Evolutionary conservation across 2,329 filamentous ascomycete genomes (phyloP).

Genomic region (Aspergillus hiratsukae): DNA sequence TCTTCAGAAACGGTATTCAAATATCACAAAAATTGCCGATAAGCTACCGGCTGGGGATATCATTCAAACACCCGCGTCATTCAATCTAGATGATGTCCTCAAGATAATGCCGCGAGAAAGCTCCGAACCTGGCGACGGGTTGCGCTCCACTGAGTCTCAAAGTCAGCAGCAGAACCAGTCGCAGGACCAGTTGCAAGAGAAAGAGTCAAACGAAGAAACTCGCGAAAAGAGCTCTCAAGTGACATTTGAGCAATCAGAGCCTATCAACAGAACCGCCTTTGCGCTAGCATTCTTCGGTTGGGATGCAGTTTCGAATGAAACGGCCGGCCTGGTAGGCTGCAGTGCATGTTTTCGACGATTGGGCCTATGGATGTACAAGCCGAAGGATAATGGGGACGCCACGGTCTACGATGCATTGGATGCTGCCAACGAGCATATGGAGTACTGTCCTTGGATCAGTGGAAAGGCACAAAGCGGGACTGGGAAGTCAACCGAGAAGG

Average conservation of each 20-base stretch:
- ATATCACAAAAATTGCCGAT: slow-evolving; percentile 35
- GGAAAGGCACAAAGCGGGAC: slow-evolving; percentile 54
- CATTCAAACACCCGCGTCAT: slow-evolving; percentile 28
- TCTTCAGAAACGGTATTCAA: slow-evolving; percentile 62
- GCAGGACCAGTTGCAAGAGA: neutral
- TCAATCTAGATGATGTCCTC: slow-evolving; percentile 29
- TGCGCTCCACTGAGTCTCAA: slow-evolving; percentile 16
- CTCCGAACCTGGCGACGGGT: slow-evolving; percentile 11
- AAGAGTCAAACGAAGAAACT: slow-evolving; percentile 1
- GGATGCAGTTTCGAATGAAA: slow-evolving; percentile 52
- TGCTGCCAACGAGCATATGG: slow-evolving; percentile 67
- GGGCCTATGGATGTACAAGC: slow-evolving; percentile 90
- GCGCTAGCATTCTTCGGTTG: slow-evolving; percentile 69
- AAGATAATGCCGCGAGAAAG: slow-evolving; percentile 25
- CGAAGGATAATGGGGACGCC: slow-evolving; percentile 55
- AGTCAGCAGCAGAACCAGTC: neutral
- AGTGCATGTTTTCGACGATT: slow-evolving; percentile 81
- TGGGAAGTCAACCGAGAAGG: slow-evolving; percentile 27
- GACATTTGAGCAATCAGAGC: slow-evolving; percentile 2
- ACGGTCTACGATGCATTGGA: slow-evolving; percentile 54
- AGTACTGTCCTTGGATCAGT: slow-evolving; percentile 80
- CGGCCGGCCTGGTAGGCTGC: slow-evolving; percentile 67
- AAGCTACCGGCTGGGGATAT: slow-evolving; percentile 31
- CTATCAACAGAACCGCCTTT: slow-evolving; percentile 59
- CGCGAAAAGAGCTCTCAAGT: slow-evolving; percentile 3